Percentiles rank a stretch among this genome's conserved stretches.
Evolutionary conservation across 1,139 yeast genomes (phyloP).

Genomic region (Wickerhamomyces sp.): DNA sequence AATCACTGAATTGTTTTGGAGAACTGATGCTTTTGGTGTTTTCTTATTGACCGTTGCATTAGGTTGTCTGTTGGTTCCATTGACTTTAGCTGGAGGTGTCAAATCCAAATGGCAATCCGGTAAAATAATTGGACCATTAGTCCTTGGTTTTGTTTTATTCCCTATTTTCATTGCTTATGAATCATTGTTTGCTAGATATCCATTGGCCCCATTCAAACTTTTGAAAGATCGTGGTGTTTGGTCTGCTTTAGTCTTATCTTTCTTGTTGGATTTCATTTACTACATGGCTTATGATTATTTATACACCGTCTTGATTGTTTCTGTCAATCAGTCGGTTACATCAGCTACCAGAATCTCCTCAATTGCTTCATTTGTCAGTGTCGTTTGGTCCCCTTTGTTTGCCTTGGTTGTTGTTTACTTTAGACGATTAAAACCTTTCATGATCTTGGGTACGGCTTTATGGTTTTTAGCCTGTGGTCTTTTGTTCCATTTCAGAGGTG

Average conservation of each 20-base stretch:
- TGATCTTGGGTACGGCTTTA: conserved; percentile 47
- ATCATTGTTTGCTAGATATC: conserved; percentile 41
- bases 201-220: conserved; percentile 54
- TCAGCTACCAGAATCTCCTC: conserved; percentile 66
- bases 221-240: conserved; percentile 65
- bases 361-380: conserved; percentile 60
- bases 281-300: conserved; percentile 66
- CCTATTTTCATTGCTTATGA: conserved; percentile 58
- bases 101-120: conserved; percentile 48
- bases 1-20: conserved; percentile 32
- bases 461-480: conserved; percentile 61
- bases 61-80: conserved; percentile 45
- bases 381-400: conserved; percentile 53
- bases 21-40: conserved; percentile 51
- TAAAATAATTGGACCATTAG: conserved; percentile 57
- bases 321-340: conserved; percentile 49
- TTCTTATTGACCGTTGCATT: conserved; percentile 43
- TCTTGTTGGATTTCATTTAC: conserved; percentile 45
- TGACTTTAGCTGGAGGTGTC: conserved; percentile 60
- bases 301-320: conserved; percentile 59
- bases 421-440: conserved; percentile 55
- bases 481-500: conserved; percentile 53
- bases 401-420: conserved; percentile 50
- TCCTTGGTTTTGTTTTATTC: conserved; percentile 53
- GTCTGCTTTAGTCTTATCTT: conserved; percentile 47